Evolutionary conservation across 768 basidiomycete genomes (phyloP).

Genomic region (Lenzites betulinus): DNA sequence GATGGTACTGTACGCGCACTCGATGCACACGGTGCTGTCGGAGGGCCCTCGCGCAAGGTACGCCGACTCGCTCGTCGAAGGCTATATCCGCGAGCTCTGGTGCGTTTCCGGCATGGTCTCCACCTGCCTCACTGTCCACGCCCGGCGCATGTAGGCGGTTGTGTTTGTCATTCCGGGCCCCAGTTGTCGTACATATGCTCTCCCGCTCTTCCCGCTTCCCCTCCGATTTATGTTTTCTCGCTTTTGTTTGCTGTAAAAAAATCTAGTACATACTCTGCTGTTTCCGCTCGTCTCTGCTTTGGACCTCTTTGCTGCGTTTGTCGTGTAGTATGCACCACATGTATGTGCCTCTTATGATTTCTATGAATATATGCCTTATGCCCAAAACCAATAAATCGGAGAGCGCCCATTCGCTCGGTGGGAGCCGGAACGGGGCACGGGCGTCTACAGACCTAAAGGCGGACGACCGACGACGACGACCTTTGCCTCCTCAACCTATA

Average conservation of each 20-base stretch:
- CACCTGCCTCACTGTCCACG: constrained; percentile 53
- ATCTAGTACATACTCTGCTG: neutral
- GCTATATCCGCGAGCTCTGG: constrained; percentile 49
- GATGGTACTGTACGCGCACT: constrained; percentile 47
- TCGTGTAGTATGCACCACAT: neutral
- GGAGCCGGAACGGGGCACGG: constrained; percentile 17
- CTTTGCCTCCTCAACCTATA: constrained; percentile 29
- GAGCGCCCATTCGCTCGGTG: constrained; percentile 21
- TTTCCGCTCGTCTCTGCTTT: neutral
- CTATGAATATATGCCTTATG: constrained; percentile 20
- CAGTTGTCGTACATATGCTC: neutral
- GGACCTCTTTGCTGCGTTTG: neutral
- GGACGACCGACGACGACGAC: constrained; percentile 11
- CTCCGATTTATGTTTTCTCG: neutral
- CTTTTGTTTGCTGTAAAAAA: neutral
- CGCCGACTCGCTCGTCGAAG: constrained; percentile 42
- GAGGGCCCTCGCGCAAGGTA: constrained; percentile 32
- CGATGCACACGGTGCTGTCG: constrained; percentile 49
- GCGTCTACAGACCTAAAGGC: constrained; percentile 6
- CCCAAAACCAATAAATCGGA: constrained; percentile 7
- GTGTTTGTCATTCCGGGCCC: neutral
- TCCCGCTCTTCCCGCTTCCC: neutral
- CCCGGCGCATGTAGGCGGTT: constrained; percentile 25
- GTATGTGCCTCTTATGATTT: neutral
- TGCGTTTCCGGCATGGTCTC: constrained; percentile 49